Evolutionary conservation across 805 yeast species (phyloP), one percentile per base, ranked within the genome.

Genomic region (Sugiyamaella lignohabitans): DNA sequence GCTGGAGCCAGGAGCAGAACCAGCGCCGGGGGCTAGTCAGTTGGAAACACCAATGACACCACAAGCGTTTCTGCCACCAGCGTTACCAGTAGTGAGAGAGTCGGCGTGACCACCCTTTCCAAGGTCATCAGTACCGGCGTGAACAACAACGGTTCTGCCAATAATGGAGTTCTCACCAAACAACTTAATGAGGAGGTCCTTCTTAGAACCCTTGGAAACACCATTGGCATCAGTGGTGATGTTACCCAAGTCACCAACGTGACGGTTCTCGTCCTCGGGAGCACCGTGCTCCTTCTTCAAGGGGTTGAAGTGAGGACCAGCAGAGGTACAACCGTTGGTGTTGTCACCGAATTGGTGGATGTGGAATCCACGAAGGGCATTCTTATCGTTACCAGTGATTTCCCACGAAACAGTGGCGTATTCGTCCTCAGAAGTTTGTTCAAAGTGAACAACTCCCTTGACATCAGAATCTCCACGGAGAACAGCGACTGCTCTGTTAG

Each of bases 251-350:
- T 93, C 98, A 71, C 98, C 98, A 62, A 83, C 93, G 73, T 87
- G 96, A 47, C 69, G 65, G 87, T 75, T 87, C 75, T 52, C 58
- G 59, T 84, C 95, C 60, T 78, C 79, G 70, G 96, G 96, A 48
- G 89, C 88, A 74, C 97, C 97, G 68, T 88, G 97, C 57, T 78
- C 78, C 75, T 84, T 84, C 54, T 77, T 75, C 67, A 85, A 85
- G 57, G 96, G 97, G 78, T 89, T 82, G 80, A 87, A 89, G 74
- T 89, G 97, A 51, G 96, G 96, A 66, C 97, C 97, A 46, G 97
- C 96, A 57, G 96, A 86, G 51, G 96, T 91, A 75, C 98, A 93
- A 57, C 98, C 98, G 69, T 93, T 93, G 72, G 98, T 87, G 81
- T 87, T 87, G 76, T 93, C 98, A 74, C 98, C 98, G 63, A 93